Conservation (phyloP, 768 basidiomycete species). For the Lactarius tabidus region DNA sequence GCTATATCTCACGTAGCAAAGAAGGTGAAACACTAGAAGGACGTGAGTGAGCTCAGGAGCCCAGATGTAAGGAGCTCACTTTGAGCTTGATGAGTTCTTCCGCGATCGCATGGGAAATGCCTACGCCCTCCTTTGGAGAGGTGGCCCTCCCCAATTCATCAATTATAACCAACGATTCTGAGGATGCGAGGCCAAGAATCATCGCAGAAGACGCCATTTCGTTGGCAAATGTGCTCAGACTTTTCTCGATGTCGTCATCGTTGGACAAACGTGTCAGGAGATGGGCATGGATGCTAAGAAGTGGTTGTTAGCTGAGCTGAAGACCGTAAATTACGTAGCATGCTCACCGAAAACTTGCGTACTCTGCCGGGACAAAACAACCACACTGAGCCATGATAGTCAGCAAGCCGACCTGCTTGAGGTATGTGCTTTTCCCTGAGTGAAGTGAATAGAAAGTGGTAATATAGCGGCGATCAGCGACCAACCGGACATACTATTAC, state of each 20-base stretch:
- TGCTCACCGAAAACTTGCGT: conserved; percentile 76
- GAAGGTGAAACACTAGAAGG: conserved; percentile 70
- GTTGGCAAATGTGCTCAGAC: conserved; percentile 88
- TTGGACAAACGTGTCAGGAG: conserved; percentile 87
- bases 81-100: conserved; percentile 70
- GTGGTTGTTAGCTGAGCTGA: neutral
- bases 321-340: neutral
- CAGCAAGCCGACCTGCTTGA: conserved; percentile 82
- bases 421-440: conserved; percentile 86
- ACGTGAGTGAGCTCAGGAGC: conserved; percentile 4
- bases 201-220: conserved; percentile 93
- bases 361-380: conserved; percentile 90
- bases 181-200: conserved; percentile 78
- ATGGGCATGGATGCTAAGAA: conserved; percentile 67
- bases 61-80: conserved; percentile 39
- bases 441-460: neutral
- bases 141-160: conserved; percentile 96
- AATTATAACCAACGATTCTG: conserved; percentile 71
- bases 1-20: conserved; percentile 71
- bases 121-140: conserved; percentile 74
- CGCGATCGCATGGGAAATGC: conserved; percentile 80
- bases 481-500: conserved; percentile 56
- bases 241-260: conserved; percentile 88
- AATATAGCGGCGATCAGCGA: neutral
- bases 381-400: conserved; percentile 86